phyloP scores from a whole-genome alignment of 1,284 basidiomycete genomes.

The Mrakiaceae sp. region DNA sequence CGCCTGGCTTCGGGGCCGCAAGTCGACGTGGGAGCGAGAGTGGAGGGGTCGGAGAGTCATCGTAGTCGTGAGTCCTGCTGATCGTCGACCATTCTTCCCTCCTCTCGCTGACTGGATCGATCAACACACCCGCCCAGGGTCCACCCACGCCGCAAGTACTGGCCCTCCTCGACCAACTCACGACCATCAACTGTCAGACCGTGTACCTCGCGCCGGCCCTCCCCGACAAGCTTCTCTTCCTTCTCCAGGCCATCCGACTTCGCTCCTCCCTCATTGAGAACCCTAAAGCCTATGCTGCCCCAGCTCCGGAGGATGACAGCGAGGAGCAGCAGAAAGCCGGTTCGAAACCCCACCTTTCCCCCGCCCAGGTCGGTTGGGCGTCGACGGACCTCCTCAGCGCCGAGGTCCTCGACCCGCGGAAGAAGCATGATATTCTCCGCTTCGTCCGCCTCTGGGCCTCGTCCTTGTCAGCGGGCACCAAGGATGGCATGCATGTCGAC shows the following conservation, averaged over 20 bases:
- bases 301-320: background rate
- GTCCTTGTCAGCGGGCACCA: background rate
- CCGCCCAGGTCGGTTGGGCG: background rate
- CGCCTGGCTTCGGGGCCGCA: conserved; percentile 5
- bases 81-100: background rate
- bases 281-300: background rate
- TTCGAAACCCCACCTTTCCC: background rate
- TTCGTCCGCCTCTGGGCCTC: conserved; percentile 15
- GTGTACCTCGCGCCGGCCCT: conserved; percentile 14
- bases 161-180: conserved; percentile 13
- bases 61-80: conserved; percentile 11
- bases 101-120: no score
- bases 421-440: background rate
- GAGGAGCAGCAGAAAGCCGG: background rate
- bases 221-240: conserved; percentile 4
- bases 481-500: conserved; percentile 9
- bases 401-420: conserved; percentile 8
- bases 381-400: conserved; percentile 6
- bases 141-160: conserved; percentile 14
- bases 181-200: conserved; percentile 3
- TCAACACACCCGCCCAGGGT: background rate
- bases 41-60: conserved; percentile 12
- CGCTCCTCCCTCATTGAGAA: background rate
- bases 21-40: conserved; percentile 15
- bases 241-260: conserved; percentile 12